Conservation (phyloP, 768 basidiomycete species). For the Leccinum aurantiacum region DNA sequence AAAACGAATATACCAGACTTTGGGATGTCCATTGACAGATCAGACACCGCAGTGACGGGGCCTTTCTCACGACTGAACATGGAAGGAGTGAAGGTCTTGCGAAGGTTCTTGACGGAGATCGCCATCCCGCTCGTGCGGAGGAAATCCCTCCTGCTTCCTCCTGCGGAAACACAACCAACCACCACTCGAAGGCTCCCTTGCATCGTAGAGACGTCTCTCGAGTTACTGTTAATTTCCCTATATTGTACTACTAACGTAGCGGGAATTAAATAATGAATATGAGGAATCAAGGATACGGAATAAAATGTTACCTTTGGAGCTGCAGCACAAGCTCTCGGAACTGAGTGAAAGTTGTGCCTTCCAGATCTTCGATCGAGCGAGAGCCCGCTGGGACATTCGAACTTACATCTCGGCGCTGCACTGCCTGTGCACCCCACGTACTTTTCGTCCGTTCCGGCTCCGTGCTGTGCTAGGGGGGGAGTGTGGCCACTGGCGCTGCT, state of each 20-base stretch:
- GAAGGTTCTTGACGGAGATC: conserved; percentile 60
- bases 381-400: too few species aligned
- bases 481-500: too few species aligned
- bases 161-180: conserved; percentile 27
- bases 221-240: conserved; percentile 18
- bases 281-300: not conserved
- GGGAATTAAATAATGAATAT: too few species aligned
- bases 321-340: conserved; percentile 90
- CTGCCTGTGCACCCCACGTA: too few species aligned
- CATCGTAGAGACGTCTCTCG: conserved; percentile 64
- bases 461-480: too few species aligned
- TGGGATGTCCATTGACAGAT: conserved; percentile 69
- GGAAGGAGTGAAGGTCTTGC: conserved; percentile 33
- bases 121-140: conserved; percentile 43
- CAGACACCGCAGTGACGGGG: conserved; percentile 58
- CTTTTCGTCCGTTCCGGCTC: too few species aligned
- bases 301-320: conserved; percentile 64
- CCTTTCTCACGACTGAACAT: conserved; percentile 46
- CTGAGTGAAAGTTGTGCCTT: conserved; percentile 74
- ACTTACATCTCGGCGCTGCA: too few species aligned
- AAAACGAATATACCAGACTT: conserved; percentile 75
- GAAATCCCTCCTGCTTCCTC: conserved; percentile 17
- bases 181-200: conserved; percentile 37
- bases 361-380: conserved; percentile 57
- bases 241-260: too few species aligned